Base-by-base conservation (phyloP, 441 rosid genomes). In the Euphorbia celastroides region DNA sequence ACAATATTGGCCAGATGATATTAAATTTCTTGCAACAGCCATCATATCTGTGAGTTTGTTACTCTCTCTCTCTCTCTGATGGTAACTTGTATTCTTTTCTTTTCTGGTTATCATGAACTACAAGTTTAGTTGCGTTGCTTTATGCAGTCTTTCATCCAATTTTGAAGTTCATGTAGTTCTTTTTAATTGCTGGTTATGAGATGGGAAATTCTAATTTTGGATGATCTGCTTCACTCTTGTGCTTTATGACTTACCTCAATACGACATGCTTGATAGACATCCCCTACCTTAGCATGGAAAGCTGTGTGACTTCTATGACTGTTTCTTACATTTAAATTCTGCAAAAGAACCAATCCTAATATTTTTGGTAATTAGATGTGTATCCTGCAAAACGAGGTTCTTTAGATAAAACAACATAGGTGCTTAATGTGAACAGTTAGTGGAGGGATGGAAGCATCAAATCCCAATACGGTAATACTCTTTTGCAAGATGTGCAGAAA, bases 21-120 rank as follows among this genome's bases (percentile, higher is more conserved):
- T 30, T 87, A 55, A 75, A 76, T 67, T 78, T 78, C 71, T 78
- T 92, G 78, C 79, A 76, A 72, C 87, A 75, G 65, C 93, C 94
- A 30, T 63, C 73, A 54, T 77, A 69, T 77, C 74, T 81, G 98
- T 94, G 78, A 86, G 96, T 89, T 63, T 42, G 17, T 68, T 31
- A 55, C 28, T 64, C 30, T 44, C 50, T 60, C 50, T 34, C 2
- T 51, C 17, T 42, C 34, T 4, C 52, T 46, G 16, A 46, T 46
- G n/a, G 52, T 9, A 17, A 46, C n/a, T n/a, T n/a, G n/a, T 46
- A 46, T 19, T 22, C 16, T 11, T 7, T 12, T 41, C 13, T 42
- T 62, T 13, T 8, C 17, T 11, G n/a, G 2, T 63, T 5, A 19
- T 6, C 22, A 16, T 27, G 38, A 56, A 36, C 52, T 55, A 38